These are phyloP conservation scores for Mallotus repandus DNA, from an alignment of 441 rosid genomes.

Conservation along the genomic window DNA sequence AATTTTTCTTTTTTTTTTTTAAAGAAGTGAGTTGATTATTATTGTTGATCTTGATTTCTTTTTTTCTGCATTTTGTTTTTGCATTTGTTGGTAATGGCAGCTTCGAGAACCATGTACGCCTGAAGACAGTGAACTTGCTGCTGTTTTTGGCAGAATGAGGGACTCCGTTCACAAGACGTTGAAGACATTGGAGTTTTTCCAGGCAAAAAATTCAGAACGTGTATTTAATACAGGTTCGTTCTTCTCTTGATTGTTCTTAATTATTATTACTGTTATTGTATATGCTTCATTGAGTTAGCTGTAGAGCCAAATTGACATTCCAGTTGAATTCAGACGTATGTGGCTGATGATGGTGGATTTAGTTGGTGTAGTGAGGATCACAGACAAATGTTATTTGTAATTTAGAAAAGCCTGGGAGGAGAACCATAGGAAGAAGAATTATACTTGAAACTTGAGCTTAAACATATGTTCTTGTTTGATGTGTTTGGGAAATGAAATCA, in stretches of 20 bases:
- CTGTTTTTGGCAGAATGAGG: constrained; percentile 35
- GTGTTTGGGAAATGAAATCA: background rate
- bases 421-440: background rate
- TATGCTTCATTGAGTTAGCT: too few species aligned
- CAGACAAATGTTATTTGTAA: background rate
- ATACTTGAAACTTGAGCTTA: background rate
- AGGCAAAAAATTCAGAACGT: constrained; percentile 73
- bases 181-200: constrained; percentile 59
- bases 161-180: constrained; percentile 44
- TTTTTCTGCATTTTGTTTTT: background rate
- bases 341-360: background rate
- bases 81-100: constrained; percentile 31
- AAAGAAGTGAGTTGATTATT: background rate
- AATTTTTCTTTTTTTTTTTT: background rate
- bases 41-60: background rate
- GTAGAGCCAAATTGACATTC: too few species aligned
- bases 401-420: background rate
- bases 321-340: too few species aligned
- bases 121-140: constrained; percentile 50
- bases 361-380: background rate
- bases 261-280: background rate
- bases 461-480: background rate
- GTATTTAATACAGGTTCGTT: constrained; percentile 77
- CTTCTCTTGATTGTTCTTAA: background rate
- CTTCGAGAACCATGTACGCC: constrained; percentile 61